Conservation (phyloP, 2,329 filamentous ascomycete genomes). For the Annulohypoxylon truncatum region DNA sequence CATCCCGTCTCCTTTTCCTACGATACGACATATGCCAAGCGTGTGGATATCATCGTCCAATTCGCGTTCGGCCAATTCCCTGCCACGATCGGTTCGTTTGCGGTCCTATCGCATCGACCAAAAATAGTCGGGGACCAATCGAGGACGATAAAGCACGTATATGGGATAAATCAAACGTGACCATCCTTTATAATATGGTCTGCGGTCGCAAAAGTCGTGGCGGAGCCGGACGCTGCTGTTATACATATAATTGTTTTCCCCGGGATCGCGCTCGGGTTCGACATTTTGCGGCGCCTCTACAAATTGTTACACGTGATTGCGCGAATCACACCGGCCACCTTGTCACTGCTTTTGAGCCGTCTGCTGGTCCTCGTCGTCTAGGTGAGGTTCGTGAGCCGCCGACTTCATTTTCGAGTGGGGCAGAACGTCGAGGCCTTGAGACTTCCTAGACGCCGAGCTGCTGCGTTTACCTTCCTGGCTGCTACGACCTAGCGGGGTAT, state of each 20-base stretch:
- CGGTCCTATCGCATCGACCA: slow-evolving; percentile 3
- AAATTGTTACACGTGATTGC: not conserved
- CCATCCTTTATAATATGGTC: not conserved
- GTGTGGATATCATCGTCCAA: slow-evolving; percentile 18
- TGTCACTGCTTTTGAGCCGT: slow-evolving; percentile 18
- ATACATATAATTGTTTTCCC: slow-evolving; percentile 10
- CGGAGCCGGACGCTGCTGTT: not conserved
- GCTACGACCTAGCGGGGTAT: slow-evolving; percentile 58
- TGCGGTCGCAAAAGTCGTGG: not conserved
- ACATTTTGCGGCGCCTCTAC: not conserved
- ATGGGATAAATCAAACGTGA: not conserved
- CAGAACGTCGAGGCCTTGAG: slow-evolving; percentile 55
- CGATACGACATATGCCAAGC: slow-evolving; percentile 1
- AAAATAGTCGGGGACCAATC: not conserved
- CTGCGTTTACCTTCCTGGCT: slow-evolving; percentile 61
- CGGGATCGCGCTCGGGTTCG: not conserved
- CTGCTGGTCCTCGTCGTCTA: slow-evolving; percentile 38
- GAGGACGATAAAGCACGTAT: not conserved
- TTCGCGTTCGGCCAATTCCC: not conserved
- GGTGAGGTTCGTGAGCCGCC: slow-evolving; percentile 34
- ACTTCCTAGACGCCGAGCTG: slow-evolving; percentile 51
- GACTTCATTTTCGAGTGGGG: slow-evolving; percentile 54
- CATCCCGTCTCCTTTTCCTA: slow-evolving; percentile 5
- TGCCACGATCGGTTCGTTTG: slow-evolving; percentile 13
- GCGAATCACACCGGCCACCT: not conserved